Evolutionary conservation across 768 basidiomycete species (phyloP), one percentile per base, ranked within the genome.

Genomic region (Dacryopinax primogenitus): DNA sequence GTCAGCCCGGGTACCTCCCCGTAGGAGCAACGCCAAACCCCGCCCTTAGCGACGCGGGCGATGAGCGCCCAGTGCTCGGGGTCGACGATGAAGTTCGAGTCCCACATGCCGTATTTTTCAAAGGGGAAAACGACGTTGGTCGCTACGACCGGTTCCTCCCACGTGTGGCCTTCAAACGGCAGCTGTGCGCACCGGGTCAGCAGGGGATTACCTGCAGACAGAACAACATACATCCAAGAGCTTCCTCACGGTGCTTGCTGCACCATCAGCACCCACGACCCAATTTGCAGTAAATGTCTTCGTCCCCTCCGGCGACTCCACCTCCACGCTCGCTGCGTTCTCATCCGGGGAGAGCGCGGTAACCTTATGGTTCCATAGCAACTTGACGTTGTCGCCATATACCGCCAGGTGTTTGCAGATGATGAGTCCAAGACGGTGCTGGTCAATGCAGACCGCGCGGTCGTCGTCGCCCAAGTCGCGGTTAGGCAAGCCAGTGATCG

Each of bases 21-120:
- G 51, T 58, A 58, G 3, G 51, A 58, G 51, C 51, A 58, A 30
- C 51, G 51, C 51, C 51, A 58, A 30, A 58, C 51, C 9, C 51
- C 51, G 51, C 51, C 51, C 30, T 13, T 13, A 2, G 51, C 51
- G 3, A 58, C 21, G 26, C 51, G 51, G 51, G 4, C 3, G 51
- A 58, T 58, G 51, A 58, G 51, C 2, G 51, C 51, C 51, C 51
- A 58, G 51, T 58, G 51, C 26, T 28, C 51, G 13, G 51, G 51
- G 51, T 58, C 26, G 13, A 58, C 51, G 11, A 58, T 58, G 26
- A 58, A 58, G 51, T 58, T 58, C 51, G 51, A 58, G 51, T 58
- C 51, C 51, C 51, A 58, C 51, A 13, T 28, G 26, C 51, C 51
- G 51, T 58, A 58, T 21, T 58, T 58, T 6, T 58, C 51, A 30